Conservation (phyloP, 352 stramenopile genomes). For the Globisporangium cystogenes region DNA sequence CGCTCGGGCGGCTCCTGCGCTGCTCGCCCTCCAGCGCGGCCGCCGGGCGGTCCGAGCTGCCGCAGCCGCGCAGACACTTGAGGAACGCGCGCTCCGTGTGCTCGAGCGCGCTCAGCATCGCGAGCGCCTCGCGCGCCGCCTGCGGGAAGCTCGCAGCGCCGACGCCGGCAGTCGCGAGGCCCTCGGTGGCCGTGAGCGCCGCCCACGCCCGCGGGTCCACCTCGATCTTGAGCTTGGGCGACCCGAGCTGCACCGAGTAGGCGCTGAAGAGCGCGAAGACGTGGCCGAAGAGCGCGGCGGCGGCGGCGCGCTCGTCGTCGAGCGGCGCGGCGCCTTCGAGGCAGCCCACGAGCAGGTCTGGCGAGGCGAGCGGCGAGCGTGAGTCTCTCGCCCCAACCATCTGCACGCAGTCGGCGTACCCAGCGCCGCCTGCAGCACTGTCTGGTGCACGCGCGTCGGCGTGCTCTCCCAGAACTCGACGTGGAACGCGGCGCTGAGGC, state of each 20-base stretch:
- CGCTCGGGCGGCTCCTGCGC: background rate
- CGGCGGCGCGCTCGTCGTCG: background rate
- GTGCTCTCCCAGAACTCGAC: slow-evolving; percentile 78
- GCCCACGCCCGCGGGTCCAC: slow-evolving; percentile 40
- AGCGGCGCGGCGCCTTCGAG: slow-evolving; percentile 13
- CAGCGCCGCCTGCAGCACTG: slow-evolving; percentile 47
- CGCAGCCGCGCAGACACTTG: slow-evolving; percentile 45
- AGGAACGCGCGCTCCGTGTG: slow-evolving; percentile 60
- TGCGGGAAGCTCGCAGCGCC: slow-evolving; percentile 16
- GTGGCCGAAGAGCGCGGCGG: slow-evolving; percentile 28
- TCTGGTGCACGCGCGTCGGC: slow-evolving; percentile 44
- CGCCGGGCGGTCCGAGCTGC: slow-evolving; percentile 9
- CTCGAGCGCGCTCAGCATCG: slow-evolving; percentile 40
- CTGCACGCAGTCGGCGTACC: no score
- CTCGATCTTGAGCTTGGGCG: slow-evolving; percentile 60
- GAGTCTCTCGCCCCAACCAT: no score
- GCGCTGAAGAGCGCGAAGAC: slow-evolving; percentile 61
- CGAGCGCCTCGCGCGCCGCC: slow-evolving; percentile 29
- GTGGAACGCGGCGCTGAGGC: slow-evolving; percentile 57
- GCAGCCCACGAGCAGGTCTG: slow-evolving; percentile 36
- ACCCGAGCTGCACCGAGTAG: slow-evolving; percentile 50
- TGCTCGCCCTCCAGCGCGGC: background rate
- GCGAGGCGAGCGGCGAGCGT: background rate
- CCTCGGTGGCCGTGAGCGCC: slow-evolving; percentile 30
- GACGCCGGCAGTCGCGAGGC: slow-evolving; percentile 18